Evolutionary conservation across 2,329 filamentous ascomycete species (phyloP), one percentile per base, ranked within the genome.

Genomic region (Arthrobotrys entomopaga): DNA sequence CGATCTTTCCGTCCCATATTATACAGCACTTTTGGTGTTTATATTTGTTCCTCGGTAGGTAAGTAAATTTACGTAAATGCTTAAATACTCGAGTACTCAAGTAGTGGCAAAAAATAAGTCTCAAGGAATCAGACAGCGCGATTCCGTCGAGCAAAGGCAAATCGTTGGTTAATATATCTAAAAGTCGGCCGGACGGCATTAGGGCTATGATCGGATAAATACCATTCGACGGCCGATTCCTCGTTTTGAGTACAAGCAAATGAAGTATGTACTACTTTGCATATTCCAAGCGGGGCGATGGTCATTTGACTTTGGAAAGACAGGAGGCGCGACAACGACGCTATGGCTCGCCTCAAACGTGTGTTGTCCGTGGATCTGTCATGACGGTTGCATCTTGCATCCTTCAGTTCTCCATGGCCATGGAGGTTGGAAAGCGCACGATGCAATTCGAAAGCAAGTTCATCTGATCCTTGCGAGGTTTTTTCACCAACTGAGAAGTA

Each of bases 251-350:
- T 34, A 34, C 29, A 34, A 34, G 10, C 29, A 34, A 8, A 34
- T 34, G 29, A 7, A 7, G 6, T 1, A 34, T 34, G 29, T 34
- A 7, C 29, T 1, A 34, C 7, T 34, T 34, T 34, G 29, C 42
- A 46, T n/a, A 13, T 53, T 52, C 40, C 11, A 43, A 52, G 57
- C 52, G 60, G 46, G 52, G 65, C 43, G 42, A 20, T 40, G 24
- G 65, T 70, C 65, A 70, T 56, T 57, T 64, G 58, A 70, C 58
- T 64, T 22, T 10, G 26, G 1, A 38, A 64, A 16, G 57, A 70
- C 65, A 64, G 29, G 29, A 34, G 6, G 29, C 29, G 29, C 29
- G 10, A 34, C n/a, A 13, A 50, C 52, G 19, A 56, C 13, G 2
- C 29, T 34, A 24, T 43, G 48, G 58, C 46, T 52, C 58, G 65